Conservation (phyloP, 106 monocot species). For the Apostasia shenzhenica region DNA sequence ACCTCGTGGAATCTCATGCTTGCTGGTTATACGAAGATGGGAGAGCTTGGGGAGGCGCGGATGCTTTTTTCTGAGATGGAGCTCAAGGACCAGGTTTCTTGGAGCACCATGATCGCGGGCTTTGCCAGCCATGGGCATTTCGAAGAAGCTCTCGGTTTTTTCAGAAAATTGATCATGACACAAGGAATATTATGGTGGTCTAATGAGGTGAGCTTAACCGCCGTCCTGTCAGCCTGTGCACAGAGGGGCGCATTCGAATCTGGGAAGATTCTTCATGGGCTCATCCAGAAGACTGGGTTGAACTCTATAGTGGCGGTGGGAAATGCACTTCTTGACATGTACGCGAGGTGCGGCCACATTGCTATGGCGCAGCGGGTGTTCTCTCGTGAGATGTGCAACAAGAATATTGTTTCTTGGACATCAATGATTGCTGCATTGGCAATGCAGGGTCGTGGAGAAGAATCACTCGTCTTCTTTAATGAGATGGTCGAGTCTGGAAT, state of each 20-base stretch:
- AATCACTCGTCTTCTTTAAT: slow-evolving; percentile 40
- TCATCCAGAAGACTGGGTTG: slow-evolving; percentile 25
- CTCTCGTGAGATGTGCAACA: slow-evolving; percentile 19
- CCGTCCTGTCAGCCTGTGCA: slow-evolving; percentile 42
- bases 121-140: slow-evolving; percentile 34
- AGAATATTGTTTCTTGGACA: slow-evolving; percentile 52
- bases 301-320: slow-evolving; percentile 21
- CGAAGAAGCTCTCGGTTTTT: slow-evolving; percentile 30
- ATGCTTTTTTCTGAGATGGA: slow-evolving; percentile 37
- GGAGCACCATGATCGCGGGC: slow-evolving; percentile 69
- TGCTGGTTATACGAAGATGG: slow-evolving; percentile 39
- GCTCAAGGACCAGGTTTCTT: slow-evolving; percentile 36
- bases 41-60: slow-evolving; percentile 28
- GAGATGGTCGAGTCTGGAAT: slow-evolving; percentile 41
- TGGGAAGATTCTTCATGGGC: slow-evolving; percentile 38
- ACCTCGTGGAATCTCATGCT: slow-evolving; percentile 73
- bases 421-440: slow-evolving; percentile 57
- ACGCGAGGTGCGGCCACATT: slow-evolving; percentile 51
- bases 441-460: slow-evolving; percentile 50
- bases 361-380: slow-evolving; percentile 41
- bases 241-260: slow-evolving; percentile 46
- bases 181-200: slow-evolving; percentile 17
- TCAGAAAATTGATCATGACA: slow-evolving; percentile 28
- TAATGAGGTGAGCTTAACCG: slow-evolving; percentile 51
- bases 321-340: slow-evolving; percentile 57